Percentiles rank a stretch among this genome's conserved stretches.
phyloP scores from a whole-genome alignment of 352 stramenopile species.

The Globisporangium barbulae region DNA sequence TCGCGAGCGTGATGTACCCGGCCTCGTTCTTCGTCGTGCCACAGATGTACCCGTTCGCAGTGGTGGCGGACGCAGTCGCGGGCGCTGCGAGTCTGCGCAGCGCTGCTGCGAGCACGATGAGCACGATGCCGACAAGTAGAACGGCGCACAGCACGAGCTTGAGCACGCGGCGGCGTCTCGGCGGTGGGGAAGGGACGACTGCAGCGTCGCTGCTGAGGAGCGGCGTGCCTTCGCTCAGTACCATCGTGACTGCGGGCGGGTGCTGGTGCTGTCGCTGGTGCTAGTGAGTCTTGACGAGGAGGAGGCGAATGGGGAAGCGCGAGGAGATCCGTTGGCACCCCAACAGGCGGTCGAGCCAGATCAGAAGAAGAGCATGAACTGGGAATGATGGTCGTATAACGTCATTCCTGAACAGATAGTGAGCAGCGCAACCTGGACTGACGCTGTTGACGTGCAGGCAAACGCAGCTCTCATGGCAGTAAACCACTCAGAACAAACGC shows the following conservation, averaged over 20 bases:
- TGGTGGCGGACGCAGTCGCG: background rate
- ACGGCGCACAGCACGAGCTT: background rate
- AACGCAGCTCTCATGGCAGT: background rate
- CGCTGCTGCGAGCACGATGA: background rate
- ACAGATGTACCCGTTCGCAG: constrained; percentile 13
- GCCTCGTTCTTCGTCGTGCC: constrained; percentile 24
- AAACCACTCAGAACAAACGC: too few relatives aligned
- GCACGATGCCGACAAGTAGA: background rate
- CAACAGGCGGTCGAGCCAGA: background rate
- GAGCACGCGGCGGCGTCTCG: background rate
- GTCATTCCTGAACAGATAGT: background rate
- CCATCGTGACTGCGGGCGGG: background rate
- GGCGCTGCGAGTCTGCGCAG: background rate
- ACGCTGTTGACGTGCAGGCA: background rate
- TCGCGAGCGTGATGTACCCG: constrained; percentile 30
- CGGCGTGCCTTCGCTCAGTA: background rate
- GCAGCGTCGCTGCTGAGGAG: background rate
- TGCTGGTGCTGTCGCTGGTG: background rate
- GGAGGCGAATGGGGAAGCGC: background rate
- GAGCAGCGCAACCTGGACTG: background rate
- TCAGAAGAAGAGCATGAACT: background rate
- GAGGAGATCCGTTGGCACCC: background rate
- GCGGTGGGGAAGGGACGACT: background rate
- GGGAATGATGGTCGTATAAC: background rate
- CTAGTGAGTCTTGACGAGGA: background rate